Conservation (phyloP, 75 land plant genomes). For the Picea glauca region DNA sequence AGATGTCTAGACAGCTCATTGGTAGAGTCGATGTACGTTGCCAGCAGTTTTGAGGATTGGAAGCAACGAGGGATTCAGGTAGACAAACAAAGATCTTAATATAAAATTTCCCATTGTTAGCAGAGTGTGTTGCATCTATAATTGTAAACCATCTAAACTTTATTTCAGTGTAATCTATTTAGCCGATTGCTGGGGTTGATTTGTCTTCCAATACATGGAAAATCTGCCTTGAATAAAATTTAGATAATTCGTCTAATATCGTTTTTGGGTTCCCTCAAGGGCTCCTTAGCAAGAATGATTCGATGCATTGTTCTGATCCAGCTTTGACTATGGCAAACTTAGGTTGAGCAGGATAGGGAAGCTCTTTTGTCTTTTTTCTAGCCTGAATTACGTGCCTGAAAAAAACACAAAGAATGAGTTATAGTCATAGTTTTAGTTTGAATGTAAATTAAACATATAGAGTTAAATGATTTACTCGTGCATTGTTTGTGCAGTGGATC, state of each 20-base stretch:
- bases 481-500: no score
- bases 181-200: not conserved
- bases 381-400: no score
- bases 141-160: not conserved
- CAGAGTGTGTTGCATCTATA: not conserved
- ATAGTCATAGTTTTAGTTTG: no score
- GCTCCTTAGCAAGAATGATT: no score
- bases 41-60: conserved; percentile 68
- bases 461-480: conserved; percentile 7
- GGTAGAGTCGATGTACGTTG: conserved; percentile 39
- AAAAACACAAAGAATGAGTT: no score
- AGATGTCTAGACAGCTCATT: conserved; percentile 41
- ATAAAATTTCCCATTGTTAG: not conserved
- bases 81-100: conserved; percentile 7
- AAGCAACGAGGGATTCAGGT: conserved; percentile 58
- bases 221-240: no score
- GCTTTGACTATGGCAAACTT: no score
- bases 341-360: no score
- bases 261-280: no score
- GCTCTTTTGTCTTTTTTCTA: no score
- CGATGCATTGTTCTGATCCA: no score
- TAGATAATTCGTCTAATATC: no score
- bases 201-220: not conserved
- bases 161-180: not conserved
- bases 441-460: conserved; percentile 4